Evolutionary conservation across 805 yeast genomes (phyloP).

Genomic region (Teunomyces lycoperdinae): DNA sequence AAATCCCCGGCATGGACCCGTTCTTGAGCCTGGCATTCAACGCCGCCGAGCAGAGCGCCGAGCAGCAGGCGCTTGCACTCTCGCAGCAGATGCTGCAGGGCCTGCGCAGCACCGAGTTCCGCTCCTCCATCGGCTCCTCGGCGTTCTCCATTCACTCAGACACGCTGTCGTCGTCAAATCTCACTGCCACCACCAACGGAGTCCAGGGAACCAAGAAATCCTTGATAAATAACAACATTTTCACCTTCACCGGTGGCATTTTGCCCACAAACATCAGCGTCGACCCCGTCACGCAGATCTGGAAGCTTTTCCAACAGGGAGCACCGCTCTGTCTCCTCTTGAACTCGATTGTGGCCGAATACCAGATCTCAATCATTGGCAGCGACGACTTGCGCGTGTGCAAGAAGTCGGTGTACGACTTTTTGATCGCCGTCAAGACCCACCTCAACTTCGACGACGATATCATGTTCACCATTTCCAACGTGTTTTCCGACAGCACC

Average conservation of each 20-base stretch:
- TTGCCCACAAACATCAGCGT: constrained; percentile 69
- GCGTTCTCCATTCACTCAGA: constrained; percentile 39
- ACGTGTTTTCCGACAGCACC: constrained; percentile 81
- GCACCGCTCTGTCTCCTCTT: constrained; percentile 85
- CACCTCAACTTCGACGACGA: constrained; percentile 75
- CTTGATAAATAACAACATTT: constrained; percentile 35
- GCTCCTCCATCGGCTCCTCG: constrained; percentile 32
- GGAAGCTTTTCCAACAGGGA: constrained; percentile 88
- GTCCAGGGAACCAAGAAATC: constrained; percentile 7
- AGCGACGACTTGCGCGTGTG: constrained; percentile 82
- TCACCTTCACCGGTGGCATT: constrained; percentile 73
- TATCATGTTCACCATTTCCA: constrained; percentile 83
- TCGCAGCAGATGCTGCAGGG: constrained; percentile 30
- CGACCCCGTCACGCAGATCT: constrained; percentile 90
- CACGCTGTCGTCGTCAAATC: constrained; percentile 22
- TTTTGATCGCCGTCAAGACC: constrained; percentile 79
- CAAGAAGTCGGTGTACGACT: constrained; percentile 87
- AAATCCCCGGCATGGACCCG: constrained; percentile 66
- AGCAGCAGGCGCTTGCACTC: constrained; percentile 62
- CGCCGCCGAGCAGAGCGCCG: constrained; percentile 66
- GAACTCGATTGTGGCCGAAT: constrained; percentile 57
- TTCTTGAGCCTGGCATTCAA: constrained; percentile 62
- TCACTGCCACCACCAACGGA: constrained; percentile 12
- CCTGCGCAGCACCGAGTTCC: constrained; percentile 19
- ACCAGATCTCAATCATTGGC: constrained; percentile 59